phyloP scores from a whole-genome alignment of 768 basidiomycete species.

The Podaxis sp. region DNA sequence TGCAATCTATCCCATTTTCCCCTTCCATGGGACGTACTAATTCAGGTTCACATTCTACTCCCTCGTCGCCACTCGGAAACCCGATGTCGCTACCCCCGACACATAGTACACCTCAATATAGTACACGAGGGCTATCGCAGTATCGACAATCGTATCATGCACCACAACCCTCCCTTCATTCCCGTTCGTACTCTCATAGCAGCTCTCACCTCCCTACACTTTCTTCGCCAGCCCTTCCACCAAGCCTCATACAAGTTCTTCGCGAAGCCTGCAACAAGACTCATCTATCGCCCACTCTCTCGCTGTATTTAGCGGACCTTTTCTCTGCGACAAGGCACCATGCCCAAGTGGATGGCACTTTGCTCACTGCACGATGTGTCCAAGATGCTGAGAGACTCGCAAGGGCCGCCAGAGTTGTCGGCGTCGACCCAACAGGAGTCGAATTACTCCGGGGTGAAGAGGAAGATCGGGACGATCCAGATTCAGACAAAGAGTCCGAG shows the following conservation, averaged over 20 bases:
- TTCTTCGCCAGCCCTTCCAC: constrained; percentile 21
- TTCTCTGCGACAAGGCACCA: constrained; percentile 76
- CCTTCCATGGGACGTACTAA: constrained; percentile 21
- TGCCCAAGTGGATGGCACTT: constrained; percentile 63
- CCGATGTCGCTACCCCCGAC: constrained; percentile 25
- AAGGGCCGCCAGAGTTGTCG: constrained; percentile 66
- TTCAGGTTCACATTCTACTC: constrained; percentile 32
- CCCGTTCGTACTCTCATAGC: constrained; percentile 20
- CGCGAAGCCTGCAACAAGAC: constrained; percentile 34
- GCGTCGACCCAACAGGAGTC: constrained; percentile 58
- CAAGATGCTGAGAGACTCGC: constrained; percentile 68
- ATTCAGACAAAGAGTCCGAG: constrained; percentile 12
- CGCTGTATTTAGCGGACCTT: constrained; percentile 69
- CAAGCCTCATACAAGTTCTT: constrained; percentile 30
- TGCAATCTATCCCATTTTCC: constrained; percentile 31
- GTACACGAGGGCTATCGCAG: constrained; percentile 31
- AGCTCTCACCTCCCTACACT: constrained; percentile 16
- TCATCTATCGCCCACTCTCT: constrained; percentile 49
- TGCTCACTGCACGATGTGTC: constrained; percentile 61
- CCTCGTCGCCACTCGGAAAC: constrained; percentile 24
- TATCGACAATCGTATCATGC: constrained; percentile 23
- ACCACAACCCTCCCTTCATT: constrained; percentile 21
- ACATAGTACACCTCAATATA: constrained; percentile 26
- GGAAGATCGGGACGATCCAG: neutral
- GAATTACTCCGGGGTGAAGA: constrained; percentile 43